Evolutionary conservation across 257 asterid species (phyloP), one percentile per base, ranked within the genome.

Genomic region (Asclepias syriaca): DNA sequence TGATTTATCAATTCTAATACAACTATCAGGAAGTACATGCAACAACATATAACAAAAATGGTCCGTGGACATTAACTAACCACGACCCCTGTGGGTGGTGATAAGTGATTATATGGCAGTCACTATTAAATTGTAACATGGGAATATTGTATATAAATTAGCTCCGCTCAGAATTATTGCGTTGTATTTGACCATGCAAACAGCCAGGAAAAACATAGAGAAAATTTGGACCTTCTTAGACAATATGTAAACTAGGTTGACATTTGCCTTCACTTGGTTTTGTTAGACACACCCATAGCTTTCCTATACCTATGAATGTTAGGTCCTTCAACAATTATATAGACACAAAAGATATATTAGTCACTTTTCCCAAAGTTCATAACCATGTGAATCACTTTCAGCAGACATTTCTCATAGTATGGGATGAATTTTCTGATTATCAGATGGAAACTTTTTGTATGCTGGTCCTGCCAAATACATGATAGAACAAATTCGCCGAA

Each of bases 351-450:
- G 13, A 46, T 22, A 11, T 5, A 48, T 39, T 1, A 5, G 58
- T 48, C 56, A 67, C 18, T 49, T 67, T 67, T 29, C 45, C 39
- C 60, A 13, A 49, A 68, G 59, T 16, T 68, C 7, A 50, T 27
- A 45, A 29, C 12, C 32, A 43, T 51, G 58, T 16, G 39, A 49
- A 50, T 49, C 72, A 68, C 40, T 49, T 66, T 68, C 56, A 68
- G 59, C 46, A 21, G 71, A 29, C 29, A 2, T 18, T 69, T 27
- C 5, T 6, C 29, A 29, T 57, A 15, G 16, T 29, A 68, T 21
- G 46, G 45, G 67, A 61, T 34, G 8, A 34, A 4, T 15, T 34
- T 29, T 46, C 13, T 45, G 8, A 68, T 49, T 8, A 46, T 48
- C 59, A 68, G 45, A 68, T 27, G 24, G 56, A 16, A 27, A 18